Conservation (phyloP, 1,139 yeast species). For the Taiozyma sp. region DNA sequence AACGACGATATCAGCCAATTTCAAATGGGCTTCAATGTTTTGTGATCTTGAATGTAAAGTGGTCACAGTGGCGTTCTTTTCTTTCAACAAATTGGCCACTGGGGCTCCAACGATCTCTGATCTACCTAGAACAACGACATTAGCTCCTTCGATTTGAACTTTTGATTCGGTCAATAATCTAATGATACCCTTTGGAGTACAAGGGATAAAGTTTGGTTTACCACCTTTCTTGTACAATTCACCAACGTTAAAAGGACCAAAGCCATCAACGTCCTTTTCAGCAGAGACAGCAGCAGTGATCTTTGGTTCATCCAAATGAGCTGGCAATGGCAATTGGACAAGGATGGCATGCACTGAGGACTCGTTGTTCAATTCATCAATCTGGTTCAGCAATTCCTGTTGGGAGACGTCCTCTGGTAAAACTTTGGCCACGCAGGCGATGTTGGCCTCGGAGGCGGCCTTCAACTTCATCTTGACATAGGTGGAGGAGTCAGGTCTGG, state of each 20-base stretch:
- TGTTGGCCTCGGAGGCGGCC: constrained; percentile 66
- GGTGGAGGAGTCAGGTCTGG: constrained; percentile 71
- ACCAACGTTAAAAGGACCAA: constrained; percentile 69
- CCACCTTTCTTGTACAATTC: constrained; percentile 73
- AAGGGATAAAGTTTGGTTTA: constrained; percentile 64
- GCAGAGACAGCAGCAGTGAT: constrained; percentile 64
- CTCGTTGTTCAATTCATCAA: constrained; percentile 55
- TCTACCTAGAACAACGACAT: constrained; percentile 75
- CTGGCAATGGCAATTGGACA: constrained; percentile 70
- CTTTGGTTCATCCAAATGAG: constrained; percentile 59
- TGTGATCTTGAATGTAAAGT: constrained; percentile 58
- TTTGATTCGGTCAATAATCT: constrained; percentile 62
- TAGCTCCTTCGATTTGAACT: constrained; percentile 52
- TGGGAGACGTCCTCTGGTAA: constrained; percentile 53
- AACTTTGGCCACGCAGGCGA: constrained; percentile 51
- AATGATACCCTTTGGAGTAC: constrained; percentile 77
- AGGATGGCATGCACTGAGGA: constrained; percentile 62
- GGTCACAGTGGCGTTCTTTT: constrained; percentile 73
- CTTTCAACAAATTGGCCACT: constrained; percentile 64
- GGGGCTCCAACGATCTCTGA: constrained; percentile 85
- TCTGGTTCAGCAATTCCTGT: constrained; percentile 47
- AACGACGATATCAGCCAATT: constrained; percentile 63
- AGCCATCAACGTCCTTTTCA: constrained; percentile 77
- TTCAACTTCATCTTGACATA: constrained; percentile 71
- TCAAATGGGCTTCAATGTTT: constrained; percentile 46